Evolutionary conservation across 129 eudicot species (phyloP), one percentile per base, ranked within the genome.

Genomic region (Logfia minima): DNA sequence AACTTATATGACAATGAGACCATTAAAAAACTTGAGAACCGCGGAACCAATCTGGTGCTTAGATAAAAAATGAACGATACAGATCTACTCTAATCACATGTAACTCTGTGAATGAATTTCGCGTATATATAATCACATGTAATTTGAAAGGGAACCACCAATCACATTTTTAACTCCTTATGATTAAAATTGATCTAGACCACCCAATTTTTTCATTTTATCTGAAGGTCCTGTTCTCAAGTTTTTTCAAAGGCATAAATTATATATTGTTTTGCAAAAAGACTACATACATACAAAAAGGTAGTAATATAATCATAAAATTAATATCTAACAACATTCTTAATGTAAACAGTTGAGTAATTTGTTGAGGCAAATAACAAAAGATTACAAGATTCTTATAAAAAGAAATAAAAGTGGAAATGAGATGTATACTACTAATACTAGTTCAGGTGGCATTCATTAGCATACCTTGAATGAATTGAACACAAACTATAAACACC

Each of bases 401-500:
- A 55, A 31, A 26, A 31, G 52, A 9, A 35, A 21, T 31, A 29
- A 23, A 19, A 76, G 14, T 52, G 4, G 13, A 58, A 17, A 41
- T 41, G 48, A 41, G 14, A 41, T 41, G 13, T 2, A 35, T 4
- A 32, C 5, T 32, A 32, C 6, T 32, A 32, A 4, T 32, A 35
- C 2, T 35, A 6, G 41, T 39, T 8, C 14, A 39, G 41, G 70
- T 4, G 56, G 43, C 14, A 13, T 4, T 23, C 24, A 26, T 32
- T n/a, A 31, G 32, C 45, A 41, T 59, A 70, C 82, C 82, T 78
- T 77, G 60, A 77, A 24, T 41, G 31, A 77, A 31, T 34, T 59
- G 31, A 77, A 31, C 51, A 37, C 7, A 43, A 68, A 18, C 10
- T 16, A 43, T 39, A 39, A 69, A 45, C 53, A 14, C 11, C 23